Percentiles rank a stretch among this genome's conserved stretches.
These are phyloP conservation scores for Fusarium albidum DNA, from an alignment of 2,329 filamentous ascomycete genomes.

Conservation along the genomic window DNA sequence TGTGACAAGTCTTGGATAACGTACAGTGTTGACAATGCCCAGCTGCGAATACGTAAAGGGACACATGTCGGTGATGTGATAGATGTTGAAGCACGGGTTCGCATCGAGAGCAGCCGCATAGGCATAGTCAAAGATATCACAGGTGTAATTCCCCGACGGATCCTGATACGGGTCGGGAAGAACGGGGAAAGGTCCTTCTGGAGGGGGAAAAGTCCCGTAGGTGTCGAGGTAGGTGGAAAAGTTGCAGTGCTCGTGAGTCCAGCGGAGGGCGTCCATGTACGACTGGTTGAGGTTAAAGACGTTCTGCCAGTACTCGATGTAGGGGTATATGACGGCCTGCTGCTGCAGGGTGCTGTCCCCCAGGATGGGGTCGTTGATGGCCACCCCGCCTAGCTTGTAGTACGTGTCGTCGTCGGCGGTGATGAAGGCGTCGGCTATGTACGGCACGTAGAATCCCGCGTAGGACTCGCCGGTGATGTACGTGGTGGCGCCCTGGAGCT, in stretches of 20 bases:
- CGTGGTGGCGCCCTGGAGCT: conserved; percentile 71
- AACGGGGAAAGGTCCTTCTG: conserved; percentile 63
- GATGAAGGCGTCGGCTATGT: conserved; percentile 77
- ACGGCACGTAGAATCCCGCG: conserved; percentile 73
- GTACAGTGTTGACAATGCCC: conserved; percentile 67
- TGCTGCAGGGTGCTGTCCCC: conserved; percentile 57
- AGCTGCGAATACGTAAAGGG: conserved; percentile 75
- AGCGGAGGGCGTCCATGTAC: conserved; percentile 60
- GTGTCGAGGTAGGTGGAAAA: conserved; percentile 67
- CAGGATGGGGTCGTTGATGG: conserved; percentile 77
- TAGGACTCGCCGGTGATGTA: conserved; percentile 79
- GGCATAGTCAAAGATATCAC: conserved; percentile 66
- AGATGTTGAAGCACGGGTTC: conserved; percentile 85
- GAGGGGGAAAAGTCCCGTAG: conserved; percentile 74
- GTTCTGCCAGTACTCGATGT: conserved; percentile 66
- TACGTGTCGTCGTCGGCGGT: conserved; percentile 70
- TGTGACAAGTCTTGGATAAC: background rate
- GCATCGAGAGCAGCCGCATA: conserved; percentile 59
- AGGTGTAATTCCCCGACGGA: conserved; percentile 51
- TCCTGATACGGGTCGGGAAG: conserved; percentile 40
- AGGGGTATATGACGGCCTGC: conserved; percentile 62
- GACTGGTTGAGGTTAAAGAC: conserved; percentile 72
- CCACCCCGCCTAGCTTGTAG: conserved; percentile 72
- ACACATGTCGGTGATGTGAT: conserved; percentile 76
- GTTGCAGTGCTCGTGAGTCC: conserved; percentile 64